Evolutionary conservation across 2,329 filamentous ascomycete genomes (phyloP), one percentile per base, ranked within the genome.

Genomic region (Ceratocystis harringtonii): DNA sequence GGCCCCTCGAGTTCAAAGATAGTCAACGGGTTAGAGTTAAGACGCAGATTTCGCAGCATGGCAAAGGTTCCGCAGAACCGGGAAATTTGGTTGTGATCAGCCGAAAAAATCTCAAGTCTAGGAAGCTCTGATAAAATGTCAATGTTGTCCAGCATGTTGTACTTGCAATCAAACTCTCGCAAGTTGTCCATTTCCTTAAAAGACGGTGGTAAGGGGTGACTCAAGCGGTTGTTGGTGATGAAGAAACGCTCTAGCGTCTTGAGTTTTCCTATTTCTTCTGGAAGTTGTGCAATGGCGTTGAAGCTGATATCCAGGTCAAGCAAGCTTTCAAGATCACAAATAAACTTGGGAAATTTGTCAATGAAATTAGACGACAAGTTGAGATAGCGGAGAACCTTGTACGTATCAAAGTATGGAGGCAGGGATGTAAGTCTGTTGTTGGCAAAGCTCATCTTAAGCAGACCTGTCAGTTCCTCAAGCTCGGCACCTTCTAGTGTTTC

Each of bases 291-390:
- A 68, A 99, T 96, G 50, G 86, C 84, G 73, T 99, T 99, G 81
- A 99, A 99, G 73, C 92, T 97, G 72, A 99, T 84, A 71, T 99
- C 94, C 50, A 99, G 82, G 72, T 99, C 92, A 12, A 96, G 89
- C 58, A 99, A 77, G 55, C 87, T 91, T 69, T 84, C 84, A 22
- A 99, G 78, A 28, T 90, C 82, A 74, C 90, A 92, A 25, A 99
- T 79, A 70, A 95, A 95, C 25, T 86, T 80, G 0, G 94, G 94
- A 69, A 99, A 95, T 50, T 83, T 83, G 66, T 87, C 86, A 65
- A 99, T 81, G 68, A 89, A 92, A 74, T 99, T 99, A 1, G 94
- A 99, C 0, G 92, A 96, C 61, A 99, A 80, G 71, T 96, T 96
- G 67, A 99, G 78, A 69, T 85, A 92, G 68, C 94, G 83, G 68